Evolutionary conservation across 805 yeast genomes (phyloP).

Genomic region (Debaryomyces prosopidis): DNA sequence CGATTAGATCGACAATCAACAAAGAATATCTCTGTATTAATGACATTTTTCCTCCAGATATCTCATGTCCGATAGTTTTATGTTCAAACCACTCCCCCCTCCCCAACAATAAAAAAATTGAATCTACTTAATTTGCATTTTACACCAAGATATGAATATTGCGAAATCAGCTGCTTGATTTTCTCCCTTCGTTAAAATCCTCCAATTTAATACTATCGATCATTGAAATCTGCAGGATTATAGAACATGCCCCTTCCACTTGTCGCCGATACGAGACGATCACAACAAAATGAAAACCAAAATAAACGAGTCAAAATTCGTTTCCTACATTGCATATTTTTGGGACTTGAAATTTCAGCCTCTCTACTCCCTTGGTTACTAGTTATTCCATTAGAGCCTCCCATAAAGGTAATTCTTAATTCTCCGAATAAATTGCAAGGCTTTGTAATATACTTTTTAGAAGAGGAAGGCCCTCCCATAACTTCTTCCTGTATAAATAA

Average conservation of each 20-base stretch:
- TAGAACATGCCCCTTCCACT: conserved; percentile 25
- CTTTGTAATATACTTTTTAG: conserved; percentile 20
- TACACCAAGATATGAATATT: conserved; percentile 20
- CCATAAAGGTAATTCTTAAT: conserved; percentile 24
- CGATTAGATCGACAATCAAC: conserved; percentile 11
- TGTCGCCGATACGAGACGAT: conserved; percentile 24
- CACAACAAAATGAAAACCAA: conserved; percentile 29
- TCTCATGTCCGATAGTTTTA: background rate
- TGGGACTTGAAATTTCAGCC: background rate
- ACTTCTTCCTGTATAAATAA: conserved; percentile 29
- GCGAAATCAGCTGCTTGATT: conserved; percentile 17
- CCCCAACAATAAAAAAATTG: conserved; percentile 18
- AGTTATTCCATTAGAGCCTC: conserved; percentile 18
- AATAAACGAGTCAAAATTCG: conserved; percentile 21
- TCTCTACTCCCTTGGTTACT: conserved; percentile 3
- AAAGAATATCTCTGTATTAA: conserved; percentile 14
- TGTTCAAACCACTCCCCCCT: conserved; percentile 15
- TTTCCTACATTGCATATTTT: conserved; percentile 6
- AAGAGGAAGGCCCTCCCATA: conserved; percentile 22
- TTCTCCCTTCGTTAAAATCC: conserved; percentile 22
- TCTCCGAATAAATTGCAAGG: conserved; percentile 25
- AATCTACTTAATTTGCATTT: conserved; percentile 22
- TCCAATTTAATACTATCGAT: conserved; percentile 19
- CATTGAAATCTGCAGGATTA: conserved; percentile 21
- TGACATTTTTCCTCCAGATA: conserved; percentile 6